Base-by-base conservation (phyloP, 2,329 filamentous ascomycete genomes). In the Emmonsiellopsis sp. region DNA sequence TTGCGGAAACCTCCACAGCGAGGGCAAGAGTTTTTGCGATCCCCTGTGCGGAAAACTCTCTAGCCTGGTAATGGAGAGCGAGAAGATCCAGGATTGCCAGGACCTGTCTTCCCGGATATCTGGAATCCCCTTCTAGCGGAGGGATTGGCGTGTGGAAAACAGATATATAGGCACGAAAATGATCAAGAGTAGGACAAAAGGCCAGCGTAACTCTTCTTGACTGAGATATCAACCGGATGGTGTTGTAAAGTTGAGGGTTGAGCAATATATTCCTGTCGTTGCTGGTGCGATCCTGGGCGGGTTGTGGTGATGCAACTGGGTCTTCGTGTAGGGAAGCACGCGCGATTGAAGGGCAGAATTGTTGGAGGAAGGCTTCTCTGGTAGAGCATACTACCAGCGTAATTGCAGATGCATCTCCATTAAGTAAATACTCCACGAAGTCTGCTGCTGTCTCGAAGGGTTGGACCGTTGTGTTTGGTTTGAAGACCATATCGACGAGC, bases 131-230 rank as follows among this genome's bases (percentile, higher is more conserved):
- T 13, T 46, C 6, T 30, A 50, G 26, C 2, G 53, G 40, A 32
- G 38, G 49, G 10, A 44, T 41, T 30, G 15, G 45, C 35, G 7
- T 9, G 15, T 70, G 70, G 55, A 81, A 78, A 50, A 81, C 76
- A 42, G 85, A 76, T 15, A 96, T 76, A 62, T 85, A 88, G 37
- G 88, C 88, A 52, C 89, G 84, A 6, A 95, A 79, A 67, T 87
- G 84, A 20, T 86, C 83, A 52, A 93, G 78, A 2, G 86, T 89
- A 0, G 88, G 83, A 52, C 83, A 80, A 70, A 94, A 96, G 37
- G 81, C 73, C 7, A 91, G 69, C 52, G 80, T 81, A 57, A 94
- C 79, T 61, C 84, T 82, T 32, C 82, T 80, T 7, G 88, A 85
- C 3, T 80, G 78, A 46, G 84, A 80, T 31, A 91, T 75, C 57